phyloP scores from a whole-genome alignment of 148 eudicot species.

The Rhododendron molle region DNA sequence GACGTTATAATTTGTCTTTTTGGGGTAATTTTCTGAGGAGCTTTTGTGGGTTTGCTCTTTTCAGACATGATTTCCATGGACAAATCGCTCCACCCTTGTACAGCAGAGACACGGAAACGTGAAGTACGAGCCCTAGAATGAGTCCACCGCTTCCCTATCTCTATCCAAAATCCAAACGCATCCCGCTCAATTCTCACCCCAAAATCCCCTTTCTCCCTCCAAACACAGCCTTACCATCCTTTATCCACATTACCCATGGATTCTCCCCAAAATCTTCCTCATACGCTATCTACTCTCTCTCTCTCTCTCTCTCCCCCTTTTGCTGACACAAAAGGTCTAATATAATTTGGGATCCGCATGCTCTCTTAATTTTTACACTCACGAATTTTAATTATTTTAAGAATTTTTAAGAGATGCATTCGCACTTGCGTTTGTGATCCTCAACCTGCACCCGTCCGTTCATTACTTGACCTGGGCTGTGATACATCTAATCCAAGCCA shows the following conservation, averaged over 20 bases:
- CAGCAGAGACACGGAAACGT: background rate
- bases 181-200: background rate
- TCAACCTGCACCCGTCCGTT: accelerated
- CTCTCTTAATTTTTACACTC: no score
- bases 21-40: no score
- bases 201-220: background rate
- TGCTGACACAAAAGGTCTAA: no score
- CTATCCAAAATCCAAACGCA: background rate
- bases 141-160: background rate
- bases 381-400: no score
- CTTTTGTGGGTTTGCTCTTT: background rate
- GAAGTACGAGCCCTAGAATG: background rate
- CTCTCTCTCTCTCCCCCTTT: no score
- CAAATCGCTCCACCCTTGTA: background rate
- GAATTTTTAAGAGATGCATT: no score
- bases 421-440: accelerated
- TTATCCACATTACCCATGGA: background rate
- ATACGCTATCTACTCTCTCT: background rate
- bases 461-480: background rate
- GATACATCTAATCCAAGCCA: background rate
- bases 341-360: background rate
- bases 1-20: no score
- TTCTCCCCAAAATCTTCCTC: background rate
- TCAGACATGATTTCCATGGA: background rate
- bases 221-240: background rate